Conservation (phyloP, 139 green algal species). For the Edaphochlamys debaryana region DNA sequence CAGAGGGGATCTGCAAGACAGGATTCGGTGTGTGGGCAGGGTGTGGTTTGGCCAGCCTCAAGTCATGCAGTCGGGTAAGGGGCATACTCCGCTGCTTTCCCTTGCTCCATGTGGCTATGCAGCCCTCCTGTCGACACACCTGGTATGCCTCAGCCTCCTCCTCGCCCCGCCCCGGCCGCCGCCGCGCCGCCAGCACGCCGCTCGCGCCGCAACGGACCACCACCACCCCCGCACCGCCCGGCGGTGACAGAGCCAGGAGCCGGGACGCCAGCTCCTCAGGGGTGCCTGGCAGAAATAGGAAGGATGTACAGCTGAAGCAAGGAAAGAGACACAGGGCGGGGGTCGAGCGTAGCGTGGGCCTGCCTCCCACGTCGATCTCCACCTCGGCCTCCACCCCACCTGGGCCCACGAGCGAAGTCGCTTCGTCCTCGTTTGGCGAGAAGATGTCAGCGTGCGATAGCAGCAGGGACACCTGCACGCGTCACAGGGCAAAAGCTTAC, state of each 20-base stretch:
- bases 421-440: slow-evolving; percentile 65
- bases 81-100: neutral
- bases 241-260: slow-evolving; percentile 45
- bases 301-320: neutral
- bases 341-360: too few relatives aligned
- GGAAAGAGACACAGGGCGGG: neutral
- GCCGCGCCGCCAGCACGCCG: slow-evolving; percentile 47
- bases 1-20: slow-evolving; percentile 48
- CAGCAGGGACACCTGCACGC: slow-evolving; percentile 35
- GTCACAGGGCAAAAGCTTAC: too few relatives aligned
- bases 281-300: slow-evolving; percentile 10
- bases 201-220: slow-evolving; percentile 53
- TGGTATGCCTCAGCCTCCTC: neutral
- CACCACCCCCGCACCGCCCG: slow-evolving; percentile 49
- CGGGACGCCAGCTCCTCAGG: slow-evolving; percentile 40
- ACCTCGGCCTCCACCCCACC: too few relatives aligned
- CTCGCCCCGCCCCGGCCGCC: neutral
- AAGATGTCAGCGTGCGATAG: slow-evolving; percentile 61
- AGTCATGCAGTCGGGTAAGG: too few relatives aligned
- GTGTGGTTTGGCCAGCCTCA: too few relatives aligned
- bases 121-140: neutral
- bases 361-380: too few relatives aligned
- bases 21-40: too few relatives aligned
- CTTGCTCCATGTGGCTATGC: neutral
- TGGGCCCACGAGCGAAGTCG: slow-evolving; percentile 60